Percentiles rank a stretch among this genome's conserved stretches.
Conservation (phyloP, 2,329 filamentous ascomycete species). For the Arachnomyces sp. region DNA sequence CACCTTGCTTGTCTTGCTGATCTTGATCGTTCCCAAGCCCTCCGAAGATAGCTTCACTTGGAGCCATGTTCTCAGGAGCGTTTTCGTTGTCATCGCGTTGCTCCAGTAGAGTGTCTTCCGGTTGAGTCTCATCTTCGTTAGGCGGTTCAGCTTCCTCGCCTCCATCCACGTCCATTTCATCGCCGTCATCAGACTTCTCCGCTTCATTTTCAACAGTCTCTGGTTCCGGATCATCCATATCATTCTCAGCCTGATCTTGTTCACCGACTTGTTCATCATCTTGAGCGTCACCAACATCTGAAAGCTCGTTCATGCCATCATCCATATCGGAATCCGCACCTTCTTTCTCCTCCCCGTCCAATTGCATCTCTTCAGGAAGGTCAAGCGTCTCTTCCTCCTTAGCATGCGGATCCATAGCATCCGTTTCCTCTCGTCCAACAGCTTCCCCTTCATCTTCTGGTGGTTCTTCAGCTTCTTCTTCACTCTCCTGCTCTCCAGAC, state of each 20-base stretch:
- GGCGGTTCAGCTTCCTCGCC: constrained; percentile 26
- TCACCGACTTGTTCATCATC: constrained; percentile 27
- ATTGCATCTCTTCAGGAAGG: constrained; percentile 78
- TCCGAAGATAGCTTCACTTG: constrained; percentile 33
- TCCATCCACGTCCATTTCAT: constrained; percentile 34
- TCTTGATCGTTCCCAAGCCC: constrained; percentile 33
- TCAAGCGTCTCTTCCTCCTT: constrained; percentile 76
- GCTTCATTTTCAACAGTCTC: constrained; percentile 20
- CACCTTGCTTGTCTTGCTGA: constrained; percentile 33
- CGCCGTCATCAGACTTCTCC: constrained; percentile 38
- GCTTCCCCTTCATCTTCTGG: constrained; percentile 54
- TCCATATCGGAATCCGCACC: constrained; percentile 45
- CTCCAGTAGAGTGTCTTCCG: constrained; percentile 38
- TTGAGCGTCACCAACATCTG: constrained; percentile 32
- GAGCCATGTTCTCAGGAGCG: constrained; percentile 46
- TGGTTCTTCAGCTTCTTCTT: constrained; percentile 40
- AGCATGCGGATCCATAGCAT: constrained; percentile 64
- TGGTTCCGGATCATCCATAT: constrained; percentile 31
- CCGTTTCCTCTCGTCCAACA: constrained; percentile 52
- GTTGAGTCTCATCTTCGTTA: constrained; percentile 41
- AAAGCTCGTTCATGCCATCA: constrained; percentile 41
- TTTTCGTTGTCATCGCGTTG: constrained; percentile 44
- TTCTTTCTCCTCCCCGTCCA: constrained; percentile 59
- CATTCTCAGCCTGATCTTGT: constrained; percentile 21
- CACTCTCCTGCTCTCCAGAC: constrained; percentile 52